phyloP scores from a whole-genome alignment of 169 alveolate species.

The Perkinsus olseni region DNA sequence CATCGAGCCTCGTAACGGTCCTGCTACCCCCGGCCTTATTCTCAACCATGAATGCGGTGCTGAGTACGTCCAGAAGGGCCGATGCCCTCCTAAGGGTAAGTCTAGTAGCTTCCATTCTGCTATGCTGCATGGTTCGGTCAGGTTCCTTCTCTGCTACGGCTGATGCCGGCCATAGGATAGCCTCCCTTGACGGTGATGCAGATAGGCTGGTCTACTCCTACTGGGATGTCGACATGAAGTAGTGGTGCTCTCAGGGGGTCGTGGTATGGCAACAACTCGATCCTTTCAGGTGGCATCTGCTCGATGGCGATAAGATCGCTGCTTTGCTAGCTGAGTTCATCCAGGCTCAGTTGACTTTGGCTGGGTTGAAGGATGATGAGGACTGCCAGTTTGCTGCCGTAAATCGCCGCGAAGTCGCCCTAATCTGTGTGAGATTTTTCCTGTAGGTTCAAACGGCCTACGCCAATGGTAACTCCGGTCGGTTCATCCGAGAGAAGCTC shows the following conservation, averaged over 20 bases:
- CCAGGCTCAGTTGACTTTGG: conserved; percentile 3
- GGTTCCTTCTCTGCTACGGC: not conserved
- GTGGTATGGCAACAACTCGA: not conserved
- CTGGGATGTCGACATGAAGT: conserved; percentile 18
- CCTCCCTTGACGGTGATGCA: conserved; percentile 75
- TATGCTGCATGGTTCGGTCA: not conserved
- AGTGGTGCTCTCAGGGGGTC: not conserved
- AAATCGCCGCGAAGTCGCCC: too few relatives aligned
- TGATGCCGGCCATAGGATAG: conserved; percentile 3
- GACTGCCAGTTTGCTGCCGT: not conserved
- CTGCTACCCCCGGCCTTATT: not conserved
- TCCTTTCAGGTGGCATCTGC: conserved; percentile 14
- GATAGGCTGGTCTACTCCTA: conserved; percentile 70
- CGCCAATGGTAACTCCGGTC: conserved; percentile 65
- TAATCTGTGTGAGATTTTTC: too few relatives aligned
- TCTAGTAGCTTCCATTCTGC: not conserved
- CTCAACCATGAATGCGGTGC: conserved; percentile 76
- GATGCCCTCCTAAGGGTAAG: conserved; percentile 40
- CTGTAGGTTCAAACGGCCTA: conserved; percentile 76
- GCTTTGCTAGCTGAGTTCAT: conserved; percentile 38
- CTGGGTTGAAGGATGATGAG: not conserved
- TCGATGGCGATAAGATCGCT: conserved; percentile 62
- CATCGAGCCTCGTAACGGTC: not conserved
- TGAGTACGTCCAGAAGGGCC: conserved; percentile 66
- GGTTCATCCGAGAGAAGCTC: conserved; percentile 27